phyloP scores from a whole-genome alignment of 129 eudicot species.

The Tanacetum coccineum region DNA sequence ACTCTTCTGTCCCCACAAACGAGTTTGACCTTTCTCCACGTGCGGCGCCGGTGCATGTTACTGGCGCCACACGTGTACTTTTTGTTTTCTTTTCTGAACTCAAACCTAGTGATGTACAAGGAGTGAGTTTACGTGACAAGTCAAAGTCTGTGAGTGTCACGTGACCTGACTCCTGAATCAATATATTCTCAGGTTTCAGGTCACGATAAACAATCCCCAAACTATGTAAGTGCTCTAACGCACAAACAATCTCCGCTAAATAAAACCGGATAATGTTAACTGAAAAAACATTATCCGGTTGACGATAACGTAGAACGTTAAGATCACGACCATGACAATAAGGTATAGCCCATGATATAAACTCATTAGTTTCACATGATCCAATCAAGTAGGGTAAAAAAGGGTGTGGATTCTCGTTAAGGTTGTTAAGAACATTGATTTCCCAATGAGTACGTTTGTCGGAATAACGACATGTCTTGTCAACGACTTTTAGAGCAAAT shows the following conservation, averaged over 20 bases:
- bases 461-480: slow-evolving; percentile 36
- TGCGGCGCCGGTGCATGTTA: background rate
- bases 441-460: slow-evolving; percentile 72
- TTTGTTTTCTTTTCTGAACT: slow-evolving; percentile 32
- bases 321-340: slow-evolving; percentile 76
- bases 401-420: slow-evolving; percentile 37
- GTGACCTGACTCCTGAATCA: slow-evolving; percentile 64
- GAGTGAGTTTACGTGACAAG: slow-evolving; percentile 39
- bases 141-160: slow-evolving; percentile 73
- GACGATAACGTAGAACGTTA: slow-evolving; percentile 49
- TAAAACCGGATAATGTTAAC: slow-evolving; percentile 49
- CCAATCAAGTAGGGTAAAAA: slow-evolving; percentile 57
- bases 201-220: slow-evolving; percentile 61
- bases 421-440: slow-evolving; percentile 43
- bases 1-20: slow-evolving; percentile 76
- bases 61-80: slow-evolving; percentile 55
- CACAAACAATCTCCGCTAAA: slow-evolving; percentile 52
- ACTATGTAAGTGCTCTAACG: slow-evolving; percentile 48
- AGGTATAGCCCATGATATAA: slow-evolving; percentile 59
- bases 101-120: too few species aligned
- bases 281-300: slow-evolving; percentile 51
- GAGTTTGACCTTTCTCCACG: slow-evolving; percentile 56
- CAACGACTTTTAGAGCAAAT: slow-evolving; percentile 74
- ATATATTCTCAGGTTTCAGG: slow-evolving; percentile 62
- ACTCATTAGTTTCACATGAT: slow-evolving; percentile 33